A percentile compares a stretch with the other conserved stretches of the same genome.
Conservation (phyloP, 164 flowering plant species). For the Taxillus chinensis region DNA sequence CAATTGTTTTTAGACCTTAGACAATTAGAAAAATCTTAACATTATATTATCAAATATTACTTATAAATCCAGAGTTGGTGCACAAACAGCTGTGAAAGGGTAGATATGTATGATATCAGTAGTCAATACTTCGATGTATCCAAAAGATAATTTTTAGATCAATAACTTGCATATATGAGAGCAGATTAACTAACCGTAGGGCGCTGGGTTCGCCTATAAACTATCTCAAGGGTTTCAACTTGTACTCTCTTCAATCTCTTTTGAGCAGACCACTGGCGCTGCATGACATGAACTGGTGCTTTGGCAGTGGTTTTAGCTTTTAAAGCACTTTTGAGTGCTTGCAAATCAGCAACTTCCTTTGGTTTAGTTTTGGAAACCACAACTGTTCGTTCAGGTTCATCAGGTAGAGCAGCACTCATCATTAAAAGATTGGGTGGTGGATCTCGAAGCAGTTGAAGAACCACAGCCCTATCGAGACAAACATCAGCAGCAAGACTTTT, state of each 20-base stretch:
- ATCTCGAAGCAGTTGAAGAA: slow-evolving; percentile 77
- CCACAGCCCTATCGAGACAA: slow-evolving; percentile 81
- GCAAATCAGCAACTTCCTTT: slow-evolving; percentile 16
- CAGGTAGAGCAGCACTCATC: slow-evolving; percentile 79
- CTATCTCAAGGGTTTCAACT: slow-evolving; percentile 71
- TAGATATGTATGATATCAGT: too few relatives aligned
- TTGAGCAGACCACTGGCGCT: slow-evolving; percentile 57
- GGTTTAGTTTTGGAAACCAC: slow-evolving; percentile 25
- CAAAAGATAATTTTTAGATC: too few relatives aligned
- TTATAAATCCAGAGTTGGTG: too few relatives aligned
- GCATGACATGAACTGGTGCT: slow-evolving; percentile 68
- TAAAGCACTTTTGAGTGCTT: slow-evolving; percentile 16
- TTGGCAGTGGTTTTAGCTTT: slow-evolving; percentile 26
- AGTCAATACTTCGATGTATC: too few relatives aligned
- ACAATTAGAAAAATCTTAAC: too few relatives aligned
- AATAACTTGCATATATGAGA: too few relatives aligned
- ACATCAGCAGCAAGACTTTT: slow-evolving; percentile 80
- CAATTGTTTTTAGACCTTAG: too few relatives aligned
- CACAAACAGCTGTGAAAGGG: too few relatives aligned
- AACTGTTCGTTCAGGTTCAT: slow-evolving; percentile 33
- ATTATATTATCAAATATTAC: too few relatives aligned
- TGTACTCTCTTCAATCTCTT: slow-evolving; percentile 89
- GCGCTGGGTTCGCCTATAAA: slow-evolving; percentile 67
- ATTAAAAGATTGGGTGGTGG: slow-evolving; percentile 80
- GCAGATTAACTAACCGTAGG: slow-evolving; percentile 71